Conservation (phyloP, 2,329 filamentous ascomycete species). For the Mariannaea elegans region DNA sequence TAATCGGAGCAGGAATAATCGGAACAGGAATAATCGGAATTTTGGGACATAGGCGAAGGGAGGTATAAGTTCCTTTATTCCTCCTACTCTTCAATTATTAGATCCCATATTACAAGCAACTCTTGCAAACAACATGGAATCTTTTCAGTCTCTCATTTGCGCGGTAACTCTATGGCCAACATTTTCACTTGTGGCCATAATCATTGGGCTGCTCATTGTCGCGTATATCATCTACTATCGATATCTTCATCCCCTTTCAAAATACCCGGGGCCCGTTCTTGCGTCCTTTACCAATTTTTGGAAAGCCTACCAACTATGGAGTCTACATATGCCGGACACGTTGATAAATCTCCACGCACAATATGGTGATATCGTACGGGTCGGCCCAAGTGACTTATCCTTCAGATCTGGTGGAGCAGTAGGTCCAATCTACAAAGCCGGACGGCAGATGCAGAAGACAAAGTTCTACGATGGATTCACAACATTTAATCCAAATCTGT, state of each 20-base stretch:
- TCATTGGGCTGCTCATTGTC: neutral
- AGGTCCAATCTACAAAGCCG: conserved; percentile 11
- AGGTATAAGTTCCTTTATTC: no score
- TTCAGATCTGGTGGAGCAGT: conserved; percentile 7
- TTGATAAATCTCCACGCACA: neutral
- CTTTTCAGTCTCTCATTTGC: no score
- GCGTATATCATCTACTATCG: neutral
- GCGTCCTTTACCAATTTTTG: conserved; percentile 12
- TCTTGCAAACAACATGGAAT: no score
- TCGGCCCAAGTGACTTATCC: conserved; percentile 14
- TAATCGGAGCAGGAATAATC: no score
- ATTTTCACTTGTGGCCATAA: no score
- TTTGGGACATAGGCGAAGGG: no score
- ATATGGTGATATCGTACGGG: conserved; percentile 10
- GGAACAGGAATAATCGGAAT: no score
- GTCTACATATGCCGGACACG: conserved; percentile 7
- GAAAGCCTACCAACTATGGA: conserved; percentile 15
- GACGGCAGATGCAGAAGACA: conserved; percentile 8
- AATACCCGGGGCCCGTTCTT: conserved; percentile 4
- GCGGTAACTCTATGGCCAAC: no score
- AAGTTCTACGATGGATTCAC: conserved; percentile 19
- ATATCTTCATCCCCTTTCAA: conserved; percentile 3
- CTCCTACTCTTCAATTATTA: no score
- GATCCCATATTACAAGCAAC: no score
- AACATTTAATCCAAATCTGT: conserved; percentile 17